phyloP scores from a whole-genome alignment of 2,329 filamentous ascomycete species.

The Elsinoe perseae region DNA sequence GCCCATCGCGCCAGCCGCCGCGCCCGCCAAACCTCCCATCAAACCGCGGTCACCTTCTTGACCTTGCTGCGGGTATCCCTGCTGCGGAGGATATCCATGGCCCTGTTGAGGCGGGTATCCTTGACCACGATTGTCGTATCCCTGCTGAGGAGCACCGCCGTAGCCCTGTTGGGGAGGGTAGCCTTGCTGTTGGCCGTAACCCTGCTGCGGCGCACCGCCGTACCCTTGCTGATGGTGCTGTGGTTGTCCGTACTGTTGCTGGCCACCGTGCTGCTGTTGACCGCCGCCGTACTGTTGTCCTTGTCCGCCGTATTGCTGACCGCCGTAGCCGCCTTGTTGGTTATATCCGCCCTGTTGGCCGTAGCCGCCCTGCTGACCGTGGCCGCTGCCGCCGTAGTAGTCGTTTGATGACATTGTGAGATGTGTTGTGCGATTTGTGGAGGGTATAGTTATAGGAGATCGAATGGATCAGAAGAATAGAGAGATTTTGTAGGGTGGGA shows the following conservation, averaged over 20 bases:
- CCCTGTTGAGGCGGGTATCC: slow-evolving; percentile 17
- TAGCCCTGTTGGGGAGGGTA: slow-evolving; percentile 21
- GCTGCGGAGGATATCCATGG: slow-evolving; percentile 15
- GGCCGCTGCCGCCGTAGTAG: slow-evolving; percentile 8
- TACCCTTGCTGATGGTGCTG: slow-evolving; percentile 17
- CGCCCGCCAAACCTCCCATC: slow-evolving; percentile 49
- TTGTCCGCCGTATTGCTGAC: neutral
- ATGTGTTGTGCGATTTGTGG: neutral
- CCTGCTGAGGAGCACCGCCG: slow-evolving; percentile 18
- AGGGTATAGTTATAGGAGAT: slow-evolving; percentile 7
- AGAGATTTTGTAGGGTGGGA: slow-evolving; percentile 1
- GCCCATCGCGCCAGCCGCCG: slow-evolving; percentile 49
- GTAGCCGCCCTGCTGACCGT: slow-evolving; percentile 15
- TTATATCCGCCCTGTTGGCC: neutral
- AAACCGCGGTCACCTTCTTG: slow-evolving; percentile 47
- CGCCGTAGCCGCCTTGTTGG: slow-evolving; percentile 14
- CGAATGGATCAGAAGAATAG: neutral
- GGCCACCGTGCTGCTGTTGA: slow-evolving; percentile 20
- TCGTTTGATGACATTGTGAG: neutral
- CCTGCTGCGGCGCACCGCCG: slow-evolving; percentile 21
- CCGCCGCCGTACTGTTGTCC: slow-evolving; percentile 13
- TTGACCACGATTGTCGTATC: slow-evolving; percentile 14
- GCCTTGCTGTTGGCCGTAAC: slow-evolving; percentile 19
- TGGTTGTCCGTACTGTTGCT: slow-evolving; percentile 13
- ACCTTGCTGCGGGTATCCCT: slow-evolving; percentile 13